Evolutionary conservation across 2,329 filamentous ascomycete genomes (phyloP).

Genomic region (Macrophomina pseudophaseolina): DNA sequence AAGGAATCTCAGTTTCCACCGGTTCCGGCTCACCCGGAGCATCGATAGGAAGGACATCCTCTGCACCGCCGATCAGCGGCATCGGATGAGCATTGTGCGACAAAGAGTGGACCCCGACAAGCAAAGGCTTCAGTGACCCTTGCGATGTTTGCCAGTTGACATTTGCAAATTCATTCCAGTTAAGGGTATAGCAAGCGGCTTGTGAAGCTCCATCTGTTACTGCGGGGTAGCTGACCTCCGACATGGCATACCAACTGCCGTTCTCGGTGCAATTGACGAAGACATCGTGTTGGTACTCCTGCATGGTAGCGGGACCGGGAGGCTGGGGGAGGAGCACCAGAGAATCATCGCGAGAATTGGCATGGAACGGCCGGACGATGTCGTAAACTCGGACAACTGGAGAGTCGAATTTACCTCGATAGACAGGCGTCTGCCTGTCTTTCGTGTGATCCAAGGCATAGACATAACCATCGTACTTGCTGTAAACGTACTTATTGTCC

Average conservation of each 20-base stretch:
- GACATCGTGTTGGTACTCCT: slow-evolving; percentile 55
- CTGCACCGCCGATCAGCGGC: slow-evolving; percentile 21
- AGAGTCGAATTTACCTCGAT: slow-evolving; percentile 67
- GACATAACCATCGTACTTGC: slow-evolving; percentile 81
- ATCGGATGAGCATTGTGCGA: slow-evolving; percentile 4
- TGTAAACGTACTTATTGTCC: slow-evolving; percentile 88
- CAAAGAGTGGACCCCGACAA: slow-evolving; percentile 48
- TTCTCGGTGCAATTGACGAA: slow-evolving; percentile 85
- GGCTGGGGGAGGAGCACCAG: slow-evolving; percentile 89
- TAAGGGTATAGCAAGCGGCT: slow-evolving; percentile 60
- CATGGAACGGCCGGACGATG: slow-evolving; percentile 74
- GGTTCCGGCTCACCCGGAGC: slow-evolving; percentile 30
- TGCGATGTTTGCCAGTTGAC: slow-evolving; percentile 36
- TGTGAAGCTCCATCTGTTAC: slow-evolving; percentile 72
- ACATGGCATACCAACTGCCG: slow-evolving; percentile 95
- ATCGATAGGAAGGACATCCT: slow-evolving; percentile 31
- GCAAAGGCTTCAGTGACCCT: slow-evolving; percentile 40
- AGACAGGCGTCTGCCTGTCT: slow-evolving; percentile 42
- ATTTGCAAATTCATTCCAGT: slow-evolving; percentile 34
- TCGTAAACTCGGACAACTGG: slow-evolving; percentile 91
- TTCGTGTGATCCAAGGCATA: slow-evolving; percentile 76
- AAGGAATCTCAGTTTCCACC: slow-evolving; percentile 13
- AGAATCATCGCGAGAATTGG: slow-evolving; percentile 70
- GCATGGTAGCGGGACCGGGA: slow-evolving; percentile 60
- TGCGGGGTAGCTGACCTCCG: slow-evolving; percentile 82